Evolutionary conservation across 2,329 filamentous ascomycete species (phyloP).

Genomic region (Alternaria sp.): DNA sequence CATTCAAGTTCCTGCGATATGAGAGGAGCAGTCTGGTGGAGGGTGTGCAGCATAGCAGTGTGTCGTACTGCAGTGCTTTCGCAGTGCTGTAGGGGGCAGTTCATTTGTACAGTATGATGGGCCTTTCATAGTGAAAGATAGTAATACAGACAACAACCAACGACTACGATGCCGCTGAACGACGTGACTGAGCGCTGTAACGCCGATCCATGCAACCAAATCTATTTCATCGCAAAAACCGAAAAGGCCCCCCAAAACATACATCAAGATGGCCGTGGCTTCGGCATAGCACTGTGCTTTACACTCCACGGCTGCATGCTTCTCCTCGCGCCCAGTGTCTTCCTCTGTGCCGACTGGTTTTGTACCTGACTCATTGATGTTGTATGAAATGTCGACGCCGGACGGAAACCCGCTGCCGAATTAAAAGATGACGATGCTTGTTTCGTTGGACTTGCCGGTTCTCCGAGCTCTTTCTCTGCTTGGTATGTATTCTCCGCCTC

Average conservation of each 20-base stretch:
- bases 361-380: constrained; percentile 49
- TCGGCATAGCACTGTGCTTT: constrained; percentile 42
- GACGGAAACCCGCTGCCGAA: constrained; percentile 31
- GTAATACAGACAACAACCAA: not conserved
- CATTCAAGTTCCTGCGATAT: constrained; percentile 83
- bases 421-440: not conserved
- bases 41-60: constrained; percentile 75
- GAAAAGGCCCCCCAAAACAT: not conserved
- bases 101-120: not conserved
- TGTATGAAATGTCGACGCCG: constrained; percentile 52
- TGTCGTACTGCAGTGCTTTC: constrained; percentile 95
- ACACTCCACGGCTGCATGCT: constrained; percentile 59
- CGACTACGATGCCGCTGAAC: not conserved
- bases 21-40: constrained; percentile 81
- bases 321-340: constrained; percentile 58
- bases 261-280: constrained; percentile 29
- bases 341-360: constrained; percentile 43
- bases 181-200: not conserved
- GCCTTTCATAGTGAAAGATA: not conserved
- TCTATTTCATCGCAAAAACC: not conserved
- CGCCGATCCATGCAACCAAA: not conserved
- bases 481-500: constrained; percentile 23
- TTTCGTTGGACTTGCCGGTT: constrained; percentile 17
- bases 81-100: constrained; percentile 59
- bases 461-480: constrained; percentile 6